Base-by-base conservation (phyloP, 805 yeast genomes). In the Wickerhamiella bombiphila region DNA sequence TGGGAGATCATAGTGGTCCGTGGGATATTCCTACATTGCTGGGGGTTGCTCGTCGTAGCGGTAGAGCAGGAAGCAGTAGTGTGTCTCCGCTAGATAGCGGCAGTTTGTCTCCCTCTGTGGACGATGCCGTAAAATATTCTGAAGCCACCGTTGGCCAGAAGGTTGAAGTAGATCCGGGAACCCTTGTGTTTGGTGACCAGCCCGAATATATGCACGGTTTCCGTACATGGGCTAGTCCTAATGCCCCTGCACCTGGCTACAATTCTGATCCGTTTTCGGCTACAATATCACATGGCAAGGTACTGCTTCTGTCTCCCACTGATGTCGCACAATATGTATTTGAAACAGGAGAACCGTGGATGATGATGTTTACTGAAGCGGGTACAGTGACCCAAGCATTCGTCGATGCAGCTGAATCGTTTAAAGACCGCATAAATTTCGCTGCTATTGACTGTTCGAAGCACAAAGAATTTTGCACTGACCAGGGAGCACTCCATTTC, bases 381-480 rank as follows among this genome's bases (percentile, higher is more conserved):
- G 33, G 16, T 16, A 30, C 33, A 6, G 49, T 63, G 54, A 56
- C 50, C 6, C 57, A 60, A 4, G 57, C 55, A 13, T 64, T 64
- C 64, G 44, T 40, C 13, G 48, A 54, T 37, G 46, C 59, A 34
- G 65, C 68, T 6, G 36, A 37, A 11, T 34, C 43, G 29, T 43
- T 52, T 39, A 44, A 50, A 38, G 58, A 59, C 22, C 35, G 42
- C 34, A 44, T 63, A 34, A 59, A 62, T 37, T 52, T 63, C 13
- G 68, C 62, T 13, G 62, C 58, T 24, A 58, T 63, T 29, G 56
- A 63, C 46, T 63, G 68, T 38, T 60, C 57, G 32, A 48, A 38
- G 24, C 48, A 59, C 31, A 30, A 41, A 15, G 39, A 46, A 20
- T 44, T 58, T 8, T 63, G 68, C 46, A 41, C 44, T 8, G 54